Base-by-base conservation (phyloP, 2,329 filamentous ascomycete genomes). In the Hansfordia pulvinata region DNA sequence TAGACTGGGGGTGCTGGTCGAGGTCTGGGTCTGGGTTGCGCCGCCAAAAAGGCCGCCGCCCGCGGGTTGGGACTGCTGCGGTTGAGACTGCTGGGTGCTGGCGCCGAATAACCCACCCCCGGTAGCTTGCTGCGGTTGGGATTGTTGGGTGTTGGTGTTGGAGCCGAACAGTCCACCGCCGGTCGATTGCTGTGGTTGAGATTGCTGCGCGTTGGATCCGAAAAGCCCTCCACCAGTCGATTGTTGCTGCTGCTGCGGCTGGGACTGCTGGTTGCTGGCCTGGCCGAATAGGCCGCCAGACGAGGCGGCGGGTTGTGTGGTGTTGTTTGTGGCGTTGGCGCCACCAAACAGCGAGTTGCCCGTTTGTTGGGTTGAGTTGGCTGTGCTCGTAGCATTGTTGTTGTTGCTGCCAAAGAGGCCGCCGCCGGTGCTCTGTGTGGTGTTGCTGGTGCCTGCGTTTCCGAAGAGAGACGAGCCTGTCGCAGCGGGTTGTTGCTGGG, bases 221-320 rank as follows among this genome's bases (percentile, higher is more conserved):
- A 56, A 56, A n/a, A 53, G 27, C 17, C 42, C 38, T n/a, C 22
- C 19, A 4, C 47, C 40, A 6, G 36, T 40, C 21, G 44, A 42
- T 29, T 46, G n/a, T n/a, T 16, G 16, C 25, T 26, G 9, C 17
- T 21, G 28, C 29, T 23, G 35, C 40, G 18, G 10, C 16, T 17
- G 23, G 17, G 23, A 17, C 23, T 24, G 12, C 12, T 9, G 12
- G 21, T 23, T 5, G 21, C 19, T 15, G 17, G 16, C 21, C 51
- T 17, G 45, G 23, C n/a, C n/a, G n/a, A n/a, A n/a, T n/a, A 44
- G 43, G 15, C 43, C 12, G 17, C 39, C 32, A n/a, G n/a, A n/a
- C n/a, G n/a, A n/a, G n/a, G n/a, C n/a, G n/a, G n/a, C n/a, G n/a
- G n/a, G n/a, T n/a, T n/a, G n/a, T n/a, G n/a, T n/a, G n/a, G n/a